Conservation (phyloP, 768 basidiomycete species). For the Mycena polygramma region DNA sequence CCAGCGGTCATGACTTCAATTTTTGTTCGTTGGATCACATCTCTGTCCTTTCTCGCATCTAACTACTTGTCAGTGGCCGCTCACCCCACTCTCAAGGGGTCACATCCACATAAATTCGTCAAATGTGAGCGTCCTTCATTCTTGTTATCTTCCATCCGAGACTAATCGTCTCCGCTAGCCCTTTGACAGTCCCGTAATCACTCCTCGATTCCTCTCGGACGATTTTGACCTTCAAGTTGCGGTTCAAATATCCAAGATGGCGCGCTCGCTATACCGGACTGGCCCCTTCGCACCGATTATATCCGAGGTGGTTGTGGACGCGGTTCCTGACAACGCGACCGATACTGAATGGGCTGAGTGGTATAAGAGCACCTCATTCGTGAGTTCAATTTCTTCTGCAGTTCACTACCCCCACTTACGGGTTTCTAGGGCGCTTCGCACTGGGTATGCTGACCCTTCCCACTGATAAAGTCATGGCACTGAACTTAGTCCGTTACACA, state of each 20-base stretch:
- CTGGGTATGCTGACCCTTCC: slow-evolving; percentile 15
- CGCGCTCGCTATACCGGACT: slow-evolving; percentile 22
- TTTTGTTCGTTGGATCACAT: slow-evolving; percentile 16
- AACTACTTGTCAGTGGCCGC: slow-evolving; percentile 18
- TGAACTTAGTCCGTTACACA: background rate
- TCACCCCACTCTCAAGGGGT: slow-evolving; percentile 27
- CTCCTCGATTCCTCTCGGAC: slow-evolving; percentile 31
- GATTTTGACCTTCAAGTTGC: slow-evolving; percentile 29
- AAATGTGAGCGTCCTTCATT: slow-evolving; percentile 8
- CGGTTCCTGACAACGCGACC: slow-evolving; percentile 27
- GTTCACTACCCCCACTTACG: background rate
- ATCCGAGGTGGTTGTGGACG: slow-evolving; percentile 27
- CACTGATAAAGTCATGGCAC: background rate
- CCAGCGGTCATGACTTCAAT: slow-evolving; percentile 19
- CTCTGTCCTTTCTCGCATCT: background rate
- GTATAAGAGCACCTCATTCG: slow-evolving; percentile 27
- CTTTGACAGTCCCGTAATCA: slow-evolving; percentile 24
- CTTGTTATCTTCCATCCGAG: too few relatives aligned
- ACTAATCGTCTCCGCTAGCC: slow-evolving; percentile 12
- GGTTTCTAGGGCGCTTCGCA: slow-evolving; percentile 26
- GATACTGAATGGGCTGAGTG: slow-evolving; percentile 29
- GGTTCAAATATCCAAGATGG: slow-evolving; percentile 18
- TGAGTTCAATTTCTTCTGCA: background rate
- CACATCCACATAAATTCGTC: slow-evolving; percentile 31
- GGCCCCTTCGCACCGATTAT: slow-evolving; percentile 22